Percentiles rank a stretch among this genome's conserved stretches.
These are phyloP conservation scores for Fusarium sacchari DNA, from an alignment of 2,329 filamentous ascomycete genomes.

Conservation along the genomic window DNA sequence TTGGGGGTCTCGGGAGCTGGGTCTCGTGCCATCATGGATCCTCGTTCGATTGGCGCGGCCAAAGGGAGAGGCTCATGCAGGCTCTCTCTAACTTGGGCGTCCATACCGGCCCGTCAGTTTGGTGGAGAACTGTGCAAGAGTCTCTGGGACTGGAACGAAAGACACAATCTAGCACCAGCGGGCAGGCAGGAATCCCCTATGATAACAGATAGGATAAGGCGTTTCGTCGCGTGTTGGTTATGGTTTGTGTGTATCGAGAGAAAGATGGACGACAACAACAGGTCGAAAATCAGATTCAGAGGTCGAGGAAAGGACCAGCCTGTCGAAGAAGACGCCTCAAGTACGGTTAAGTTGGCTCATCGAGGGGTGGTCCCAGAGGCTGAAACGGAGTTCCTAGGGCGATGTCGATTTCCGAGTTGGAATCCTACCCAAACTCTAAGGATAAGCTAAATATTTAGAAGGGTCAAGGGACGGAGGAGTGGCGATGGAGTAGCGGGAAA, in stretches of 20 bases:
- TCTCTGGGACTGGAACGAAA: conserved; percentile 44
- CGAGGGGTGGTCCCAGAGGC: conserved; percentile 38
- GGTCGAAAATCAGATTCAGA: conserved; percentile 9
- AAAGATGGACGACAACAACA: conserved; percentile 4
- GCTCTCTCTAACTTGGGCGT: conserved; percentile 39
- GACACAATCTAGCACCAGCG: conserved; percentile 41
- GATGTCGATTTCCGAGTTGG: conserved; percentile 27
- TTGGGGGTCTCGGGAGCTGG: conserved; percentile 48
- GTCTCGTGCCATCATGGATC: conserved; percentile 41
- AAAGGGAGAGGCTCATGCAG: conserved; percentile 44
- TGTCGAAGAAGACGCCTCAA: conserved; percentile 26
- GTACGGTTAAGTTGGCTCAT: conserved; percentile 31
- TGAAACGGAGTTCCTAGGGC: conserved; percentile 35
- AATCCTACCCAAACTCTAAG: conserved; percentile 35
- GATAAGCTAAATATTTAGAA: conserved; percentile 23
- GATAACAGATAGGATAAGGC: conserved; percentile 23
- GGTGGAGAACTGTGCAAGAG: conserved; percentile 27
- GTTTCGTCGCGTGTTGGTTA: conserved; percentile 29
- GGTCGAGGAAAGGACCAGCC: conserved; percentile 21
- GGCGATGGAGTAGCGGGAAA: conserved; percentile 3
- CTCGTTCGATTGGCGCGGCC: conserved; percentile 30
- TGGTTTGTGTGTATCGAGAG: conserved; percentile 8
- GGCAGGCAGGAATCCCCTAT: conserved; percentile 31
- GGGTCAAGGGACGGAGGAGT: not conserved
- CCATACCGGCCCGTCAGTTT: conserved; percentile 42